Evolutionary conservation across 805 yeast species (phyloP), one percentile per base, ranked within the genome.

Genomic region (Spathaspora passalidarum): DNA sequence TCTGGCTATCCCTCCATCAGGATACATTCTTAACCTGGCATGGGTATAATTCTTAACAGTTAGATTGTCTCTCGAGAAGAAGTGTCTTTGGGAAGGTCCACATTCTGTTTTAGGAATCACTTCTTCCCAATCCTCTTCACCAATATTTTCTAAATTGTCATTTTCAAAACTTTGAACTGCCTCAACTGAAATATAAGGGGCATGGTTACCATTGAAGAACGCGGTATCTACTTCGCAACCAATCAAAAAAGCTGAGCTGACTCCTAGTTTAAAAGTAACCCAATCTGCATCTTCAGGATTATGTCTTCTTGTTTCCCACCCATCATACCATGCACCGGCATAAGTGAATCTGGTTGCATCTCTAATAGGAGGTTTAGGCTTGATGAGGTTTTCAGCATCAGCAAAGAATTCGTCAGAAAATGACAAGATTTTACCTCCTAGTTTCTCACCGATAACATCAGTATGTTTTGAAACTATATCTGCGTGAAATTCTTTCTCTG

Each of bases 291-390:
- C 88, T 45, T 74, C 87, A 1, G 80, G 68, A 65, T 92, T 92
- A 73, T 92, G 99, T 67, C 99, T 79, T 62, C 97, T 78, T 10
- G 98, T 92, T 66, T 92, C 98, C 98, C 98, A 92, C 18, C 99
- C 99, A 56, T 92, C 99, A 62, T 88, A 92, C 97, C 97, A 92
- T 3, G 96, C 96, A 43, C 98, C 98, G 2, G 91, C 79, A 49
- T 79, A 86, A 2, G 84, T 80, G 64, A 89, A 91, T 56, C 79
- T 76, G 22, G 90, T 85, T 9, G 86, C 84, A 56, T 89, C 96
- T 59, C 95, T 74, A 47, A 88, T 78, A 2, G 97, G 96, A 2
- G 84, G 77, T 39, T 75, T 76, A 32, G 96, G 91, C 60, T 87
- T 83, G 62, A 90, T 82, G 57, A 92, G 75, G 67, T 92, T 92